phyloP scores from a whole-genome alignment of 805 yeast species.

The Lipomyces starkeyi region DNA sequence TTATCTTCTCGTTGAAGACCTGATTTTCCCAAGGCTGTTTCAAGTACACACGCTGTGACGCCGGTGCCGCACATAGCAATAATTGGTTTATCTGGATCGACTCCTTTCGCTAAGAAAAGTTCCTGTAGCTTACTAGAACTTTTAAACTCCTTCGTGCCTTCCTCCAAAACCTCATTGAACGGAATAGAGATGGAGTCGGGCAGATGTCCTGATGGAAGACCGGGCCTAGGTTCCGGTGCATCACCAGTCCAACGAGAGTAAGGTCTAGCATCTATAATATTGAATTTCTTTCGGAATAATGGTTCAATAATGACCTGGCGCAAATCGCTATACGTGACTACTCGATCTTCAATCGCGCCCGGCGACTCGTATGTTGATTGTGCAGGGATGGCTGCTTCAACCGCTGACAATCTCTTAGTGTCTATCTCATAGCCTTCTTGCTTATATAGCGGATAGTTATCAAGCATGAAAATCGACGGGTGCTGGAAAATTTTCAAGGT shows the following conservation, averaged over 20 bases:
- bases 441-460: conserved; percentile 67
- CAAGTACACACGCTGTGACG: conserved; percentile 88
- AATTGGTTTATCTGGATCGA: conserved; percentile 61
- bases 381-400: conserved; percentile 25
- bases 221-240: conserved; percentile 89
- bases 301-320: conserved; percentile 56
- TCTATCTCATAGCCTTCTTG: conserved; percentile 51
- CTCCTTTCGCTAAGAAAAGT: conserved; percentile 54
- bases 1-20: conserved; percentile 49
- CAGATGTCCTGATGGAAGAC: conserved; percentile 86
- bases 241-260: conserved; percentile 74
- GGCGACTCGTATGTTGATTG: conserved; percentile 39
- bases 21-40: conserved; percentile 69
- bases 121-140: conserved; percentile 53
- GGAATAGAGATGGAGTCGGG: conserved; percentile 83
- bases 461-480: conserved; percentile 66
- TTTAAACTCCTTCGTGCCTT: conserved; percentile 55
- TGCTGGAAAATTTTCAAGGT: conserved; percentile 83
- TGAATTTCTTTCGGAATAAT: conserved; percentile 29
- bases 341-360: conserved; percentile 54
- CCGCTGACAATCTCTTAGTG: conserved; percentile 29
- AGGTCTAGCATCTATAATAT: conserved; percentile 83
- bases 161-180: conserved; percentile 64
- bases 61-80: conserved; percentile 96
- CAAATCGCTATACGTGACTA: conserved; percentile 71